These are phyloP conservation scores for Scheffersomyces lignosus DNA, from an alignment of 805 yeast species.

Conservation along the genomic window DNA sequence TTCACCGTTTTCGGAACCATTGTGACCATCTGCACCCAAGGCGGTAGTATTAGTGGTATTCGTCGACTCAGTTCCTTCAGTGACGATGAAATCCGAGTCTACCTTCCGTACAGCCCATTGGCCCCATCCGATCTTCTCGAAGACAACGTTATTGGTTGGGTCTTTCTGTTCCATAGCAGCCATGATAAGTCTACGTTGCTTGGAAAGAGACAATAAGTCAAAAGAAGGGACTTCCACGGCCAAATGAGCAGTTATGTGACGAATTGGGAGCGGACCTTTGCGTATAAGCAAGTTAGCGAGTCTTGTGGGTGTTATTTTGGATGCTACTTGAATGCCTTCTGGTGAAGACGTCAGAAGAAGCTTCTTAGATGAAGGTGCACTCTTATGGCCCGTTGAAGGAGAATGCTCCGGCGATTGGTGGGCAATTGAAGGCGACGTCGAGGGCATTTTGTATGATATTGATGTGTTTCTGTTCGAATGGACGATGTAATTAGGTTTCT, in stretches of 20 bases:
- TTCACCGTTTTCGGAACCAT: neutral
- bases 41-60: neutral
- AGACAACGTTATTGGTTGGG: slow-evolving; percentile 58
- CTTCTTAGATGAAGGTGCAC: slow-evolving; percentile 11
- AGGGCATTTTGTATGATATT: too few relatives aligned
- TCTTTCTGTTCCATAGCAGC: slow-evolving; percentile 81
- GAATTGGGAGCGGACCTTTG: slow-evolving; percentile 87
- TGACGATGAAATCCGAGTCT: slow-evolving; percentile 45
- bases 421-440: too few relatives aligned
- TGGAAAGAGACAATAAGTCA: slow-evolving; percentile 76
- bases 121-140: slow-evolving; percentile 97
- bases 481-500: too few relatives aligned
- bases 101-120: slow-evolving; percentile 83
- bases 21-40: slow-evolving; percentile 6
- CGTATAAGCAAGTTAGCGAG: slow-evolving; percentile 64
- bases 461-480: too few relatives aligned
- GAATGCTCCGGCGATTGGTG: too few relatives aligned
- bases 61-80: slow-evolving; percentile 40
- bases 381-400: too few relatives aligned
- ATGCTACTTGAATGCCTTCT: slow-evolving; percentile 84
- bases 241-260: slow-evolving; percentile 82
- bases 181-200: slow-evolving; percentile 88
- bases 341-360: slow-evolving; percentile 77
- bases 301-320: slow-evolving; percentile 77
- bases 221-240: slow-evolving; percentile 76